Evolutionary conservation across 2,329 filamentous ascomycete species (phyloP), one percentile per base, ranked within the genome.

Genomic region (Pseudodiploospora longispora): DNA sequence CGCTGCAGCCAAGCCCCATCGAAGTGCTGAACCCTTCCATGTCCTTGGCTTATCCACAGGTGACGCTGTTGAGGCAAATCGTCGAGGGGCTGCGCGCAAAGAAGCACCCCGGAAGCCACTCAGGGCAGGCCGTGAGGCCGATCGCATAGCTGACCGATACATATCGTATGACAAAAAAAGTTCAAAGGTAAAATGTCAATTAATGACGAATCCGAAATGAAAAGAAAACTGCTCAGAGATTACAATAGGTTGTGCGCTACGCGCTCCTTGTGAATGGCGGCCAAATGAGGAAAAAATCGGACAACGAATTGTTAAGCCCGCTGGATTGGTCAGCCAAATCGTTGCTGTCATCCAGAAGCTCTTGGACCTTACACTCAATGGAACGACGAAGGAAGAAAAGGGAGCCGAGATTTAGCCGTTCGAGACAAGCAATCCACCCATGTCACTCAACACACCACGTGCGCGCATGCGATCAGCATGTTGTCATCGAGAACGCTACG

Each of bases 1-100:
- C 19, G 76, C 87, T 47, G 72, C 74, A 0, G 87, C 90, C 44
- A 93, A 61, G 52, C 81, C 87, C 78, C 88, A 84, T 70, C 91
- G 78, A 56, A 78, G 62, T 4, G 74, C 75, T 41, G 81, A 74
- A 63, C 81, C 84, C 75, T 90, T 95, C 86, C 87, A 95, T 61
- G 82, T 85, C 62, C 87, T 72, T 56, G 80, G 80, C 68, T 81
- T 86, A 59, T 78, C 70, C 52, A 79, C 72, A 4, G 83, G 62
- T 9, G 60, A 48, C 6, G 67, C 60, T 44, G 77, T 78, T 44
- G 74, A 78, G 50, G 72, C 66, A 50, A 77, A 72, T 51, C 76
- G 71, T 50, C 74, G 67, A 38, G 69, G 64, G 32, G 61, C 63
- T 38, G 64, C 57, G 43, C 63, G 59, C 52, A 67, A 44, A n/a